Base-by-base conservation (phyloP, 2,329 filamentous ascomycete species). In the Epichloe gansuensis region DNA sequence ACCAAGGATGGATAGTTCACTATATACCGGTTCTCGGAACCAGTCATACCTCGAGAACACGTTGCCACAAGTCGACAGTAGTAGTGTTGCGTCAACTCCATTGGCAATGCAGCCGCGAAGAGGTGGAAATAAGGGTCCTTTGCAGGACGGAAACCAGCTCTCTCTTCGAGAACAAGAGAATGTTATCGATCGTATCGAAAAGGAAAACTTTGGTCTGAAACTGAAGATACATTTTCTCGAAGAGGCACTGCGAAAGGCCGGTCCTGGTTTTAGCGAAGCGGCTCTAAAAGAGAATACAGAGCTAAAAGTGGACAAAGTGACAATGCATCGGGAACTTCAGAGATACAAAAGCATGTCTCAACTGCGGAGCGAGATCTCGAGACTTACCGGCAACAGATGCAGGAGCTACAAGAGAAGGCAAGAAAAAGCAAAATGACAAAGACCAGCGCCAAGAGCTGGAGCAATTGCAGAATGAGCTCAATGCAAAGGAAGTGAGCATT, bases 171-270 rank as follows among this genome's bases (percentile, higher is more conserved):
- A 98, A 65, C 93, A 98, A 68, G 93, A 97, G 69, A 90, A 89
- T 60, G 86, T 93, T 59, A 91, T 98, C 60, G 88, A 96, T 71
- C 88, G 88, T 64, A 91, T 98, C 61, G 90, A 96, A 65, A 98
- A 98, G 73, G 93, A 97, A 65, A 98, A 98, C 65, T 98, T 97
- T 65, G 89, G 89, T 25, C 76, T 98, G 51, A 97, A 97, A 69
- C 78, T 97, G 60, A 96, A 95, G 69, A 95, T 97, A 51, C 90
- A 97, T 68, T 98, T 95, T 66, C 77, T 98, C 52, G 90, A 98
- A 67, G 89, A 97, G 60, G 88, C 88, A 13, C 72, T 98, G 48
- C 81, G 85, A 51, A 95, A 94, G 66, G 82, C 86, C 52, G 91
- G 91, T 0, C 90, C 88, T 7, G 89, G 91, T 52, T 93, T 91